Percentiles rank a stretch among this genome's conserved stretches.
Conservation (phyloP, 2,329 filamentous ascomycete species). For the Chalara sp. region DNA sequence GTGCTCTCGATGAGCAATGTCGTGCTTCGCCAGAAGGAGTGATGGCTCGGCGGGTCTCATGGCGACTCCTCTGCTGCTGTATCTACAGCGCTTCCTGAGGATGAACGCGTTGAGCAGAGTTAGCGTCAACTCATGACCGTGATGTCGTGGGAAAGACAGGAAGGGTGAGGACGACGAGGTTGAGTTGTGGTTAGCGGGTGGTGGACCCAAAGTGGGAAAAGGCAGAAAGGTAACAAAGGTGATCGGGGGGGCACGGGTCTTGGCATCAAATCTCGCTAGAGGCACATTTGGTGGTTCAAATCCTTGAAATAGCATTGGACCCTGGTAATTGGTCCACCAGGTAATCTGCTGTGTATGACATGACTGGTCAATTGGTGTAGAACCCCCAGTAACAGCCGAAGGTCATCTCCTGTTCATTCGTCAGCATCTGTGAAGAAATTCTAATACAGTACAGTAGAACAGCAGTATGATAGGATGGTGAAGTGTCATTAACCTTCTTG, state of each 20-base stretch:
- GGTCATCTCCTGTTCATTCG: no score
- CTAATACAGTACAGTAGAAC: no score
- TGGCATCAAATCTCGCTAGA: neutral
- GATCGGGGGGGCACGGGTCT: neutral
- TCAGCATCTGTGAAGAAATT: no score
- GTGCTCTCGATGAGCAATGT: slow-evolving; percentile 27
- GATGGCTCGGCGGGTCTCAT: slow-evolving; percentile 24
- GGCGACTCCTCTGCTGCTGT: slow-evolving; percentile 21
- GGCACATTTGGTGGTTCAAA: no score
- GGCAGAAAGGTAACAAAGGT: neutral
- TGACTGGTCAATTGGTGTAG: no score
- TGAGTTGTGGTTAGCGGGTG: neutral
- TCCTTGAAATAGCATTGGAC: no score
- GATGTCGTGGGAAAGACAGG: neutral
- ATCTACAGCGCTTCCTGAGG: slow-evolving; percentile 22
- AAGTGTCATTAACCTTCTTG: no score
- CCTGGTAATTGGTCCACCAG: no score
- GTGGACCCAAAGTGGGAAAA: no score
- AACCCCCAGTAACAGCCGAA: no score
- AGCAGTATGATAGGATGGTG: no score
- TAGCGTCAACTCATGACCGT: slow-evolving; percentile 9
- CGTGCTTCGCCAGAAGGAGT: slow-evolving; percentile 27
- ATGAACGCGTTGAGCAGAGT: slow-evolving; percentile 7
- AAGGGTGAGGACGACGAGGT: neutral
- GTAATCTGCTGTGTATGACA: no score